Evolutionary conservation across 768 basidiomycete genomes (phyloP), one percentile per base, ranked within the genome.

Genomic region (Phylloporus scabripes): DNA sequence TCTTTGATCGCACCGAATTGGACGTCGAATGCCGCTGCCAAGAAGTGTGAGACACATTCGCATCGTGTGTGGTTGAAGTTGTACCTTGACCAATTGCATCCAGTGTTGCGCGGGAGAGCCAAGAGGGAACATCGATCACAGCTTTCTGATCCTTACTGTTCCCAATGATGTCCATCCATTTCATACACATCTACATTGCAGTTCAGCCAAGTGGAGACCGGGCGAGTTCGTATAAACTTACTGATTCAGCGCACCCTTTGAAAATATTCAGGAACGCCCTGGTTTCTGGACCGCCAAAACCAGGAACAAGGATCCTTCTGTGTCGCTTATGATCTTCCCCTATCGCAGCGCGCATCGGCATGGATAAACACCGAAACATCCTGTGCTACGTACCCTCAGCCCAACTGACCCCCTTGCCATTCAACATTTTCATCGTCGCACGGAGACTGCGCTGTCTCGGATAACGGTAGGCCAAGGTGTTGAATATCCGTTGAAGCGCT

Each of bases 11-110:
- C 23, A 3, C 20, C 11, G 2, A 59, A 47, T 10, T 55, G 41
- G 41, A 58, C 72, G 42, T 78, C 78, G 49, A 80, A 78, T 20
- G 73, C 75, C 28, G 72, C 77, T 64, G 3, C 17, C 20, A 14
- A 26, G 28, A 17, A 4, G 12, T 18, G 5, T n/a, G 17, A 15
- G 8, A 17, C 2, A 36, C 9, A 20, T 44, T 17, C 23, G 24
- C 15, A 2, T n/a, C n/a, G n/a, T n/a, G n/a, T n/a, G n/a, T n/a
- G n/a, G n/a, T n/a, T n/a, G 14, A 1, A 23, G 24, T 31, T 46
- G 7, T 60, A 75, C 78, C 75, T 60, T 72, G 67, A 7, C 76
- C 79, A 46, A 80, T 74, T 12, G 75, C 72, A 62, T 79, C 79
- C 46, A 80, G 53, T 7, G 76, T 72, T 3, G 73, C 73, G 4